Conservation (phyloP, 2,329 filamentous ascomycete genomes). For the Colletotrichum tanaceti region DNA sequence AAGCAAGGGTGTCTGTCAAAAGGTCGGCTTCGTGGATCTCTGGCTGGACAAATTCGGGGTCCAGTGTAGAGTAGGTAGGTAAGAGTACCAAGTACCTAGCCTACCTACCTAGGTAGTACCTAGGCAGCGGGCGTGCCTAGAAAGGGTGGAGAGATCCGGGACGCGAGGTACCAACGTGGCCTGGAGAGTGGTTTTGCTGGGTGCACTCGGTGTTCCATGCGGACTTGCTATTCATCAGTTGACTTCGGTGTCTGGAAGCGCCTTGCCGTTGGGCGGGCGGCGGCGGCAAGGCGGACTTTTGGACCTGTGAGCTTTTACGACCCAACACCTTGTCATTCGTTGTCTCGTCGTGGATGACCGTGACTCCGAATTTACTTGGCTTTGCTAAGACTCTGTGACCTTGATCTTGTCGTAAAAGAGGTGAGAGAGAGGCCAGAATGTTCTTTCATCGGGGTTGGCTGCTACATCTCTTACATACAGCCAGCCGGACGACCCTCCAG, state of each 20-base stretch:
- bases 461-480: constrained; percentile 12
- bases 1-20: constrained; percentile 12
- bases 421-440: constrained; percentile 15
- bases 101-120: too few relatives aligned
- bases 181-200: constrained; percentile 21
- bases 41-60: constrained; percentile 36
- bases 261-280: constrained; percentile 28
- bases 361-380: constrained; percentile 2
- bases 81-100: too few relatives aligned
- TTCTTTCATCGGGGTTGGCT: constrained; percentile 3
- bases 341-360: neutral
- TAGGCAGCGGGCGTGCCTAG: constrained; percentile 14
- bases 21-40: constrained; percentile 34
- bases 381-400: neutral
- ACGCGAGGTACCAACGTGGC: constrained; percentile 20
- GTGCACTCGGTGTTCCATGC: constrained; percentile 31
- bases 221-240: constrained; percentile 32
- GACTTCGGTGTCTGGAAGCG: constrained; percentile 26
- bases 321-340: constrained; percentile 1
- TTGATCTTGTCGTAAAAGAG: neutral
- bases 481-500: neutral
- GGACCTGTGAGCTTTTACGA: neutral
- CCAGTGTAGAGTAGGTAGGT: constrained; percentile 23
- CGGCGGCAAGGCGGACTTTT: constrained; percentile 33
- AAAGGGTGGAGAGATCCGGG: constrained; percentile 12